Evolutionary conservation across 495 filamentous ascomycete species (phyloP).

Genomic region (Penicillium cinerascens): DNA sequence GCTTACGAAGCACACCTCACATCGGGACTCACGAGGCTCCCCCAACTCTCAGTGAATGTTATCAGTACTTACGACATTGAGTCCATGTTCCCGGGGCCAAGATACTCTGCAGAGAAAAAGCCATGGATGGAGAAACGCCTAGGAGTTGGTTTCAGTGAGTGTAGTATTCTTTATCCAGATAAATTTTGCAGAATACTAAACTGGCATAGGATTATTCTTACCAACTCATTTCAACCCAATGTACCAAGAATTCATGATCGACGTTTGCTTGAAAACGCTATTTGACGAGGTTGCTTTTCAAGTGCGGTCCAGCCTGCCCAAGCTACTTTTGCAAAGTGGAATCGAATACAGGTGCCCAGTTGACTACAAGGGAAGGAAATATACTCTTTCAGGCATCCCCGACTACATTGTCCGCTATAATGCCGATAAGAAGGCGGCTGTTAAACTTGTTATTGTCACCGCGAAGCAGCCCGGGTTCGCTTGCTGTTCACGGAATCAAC

Average conservation of each 20-base stretch:
- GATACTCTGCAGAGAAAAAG: not conserved
- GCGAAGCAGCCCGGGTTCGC: slow-evolving; percentile 1
- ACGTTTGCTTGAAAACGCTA: not conserved
- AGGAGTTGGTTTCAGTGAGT: not conserved
- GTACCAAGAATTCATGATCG: not conserved
- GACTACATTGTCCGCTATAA: slow-evolving; percentile 8
- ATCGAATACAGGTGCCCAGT: not conserved
- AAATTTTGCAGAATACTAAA: not conserved
- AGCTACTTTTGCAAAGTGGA: not conserved
- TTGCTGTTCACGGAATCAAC: not conserved
- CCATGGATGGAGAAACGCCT: not conserved
- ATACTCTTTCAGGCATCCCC: not conserved
- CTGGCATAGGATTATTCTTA: not conserved
- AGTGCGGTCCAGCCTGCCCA: not conserved
- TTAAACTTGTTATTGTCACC: slow-evolving; percentile 5
- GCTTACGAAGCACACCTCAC: not conserved
- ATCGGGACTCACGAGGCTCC: not conserved
- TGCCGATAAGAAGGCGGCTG: not conserved
- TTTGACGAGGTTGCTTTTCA: not conserved
- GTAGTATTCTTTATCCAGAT: not conserved
- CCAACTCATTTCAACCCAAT: not conserved
- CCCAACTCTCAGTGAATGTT: not conserved
- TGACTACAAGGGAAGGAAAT: not conserved
- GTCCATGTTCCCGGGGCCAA: not conserved
- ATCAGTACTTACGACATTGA: not conserved